Evolutionary conservation across 176 grass and related monocot genomes (phyloP).

Genomic region (Typha latifolia): DNA sequence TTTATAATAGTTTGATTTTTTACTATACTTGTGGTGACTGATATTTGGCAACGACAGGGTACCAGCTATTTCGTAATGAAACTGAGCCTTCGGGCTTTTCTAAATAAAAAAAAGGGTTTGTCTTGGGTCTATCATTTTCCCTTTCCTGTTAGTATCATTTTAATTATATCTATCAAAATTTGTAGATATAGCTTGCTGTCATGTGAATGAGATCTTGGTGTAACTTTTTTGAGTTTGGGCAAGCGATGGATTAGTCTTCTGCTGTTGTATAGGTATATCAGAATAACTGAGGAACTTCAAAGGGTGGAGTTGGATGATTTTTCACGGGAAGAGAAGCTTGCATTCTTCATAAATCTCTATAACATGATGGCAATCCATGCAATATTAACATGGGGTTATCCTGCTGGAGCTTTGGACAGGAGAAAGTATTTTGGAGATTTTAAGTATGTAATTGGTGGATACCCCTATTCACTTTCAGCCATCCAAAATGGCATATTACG

Average conservation of each 20-base stretch:
- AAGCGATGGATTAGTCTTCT: neutral
- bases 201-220: neutral
- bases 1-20: too few relatives aligned
- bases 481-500: constrained; percentile 88
- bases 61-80: too few relatives aligned
- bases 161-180: neutral
- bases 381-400: constrained; percentile 56
- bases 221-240: neutral
- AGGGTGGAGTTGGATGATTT: constrained; percentile 59
- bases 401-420: constrained; percentile 67
- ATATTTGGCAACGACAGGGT: too few relatives aligned
- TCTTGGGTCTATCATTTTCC: too few relatives aligned
- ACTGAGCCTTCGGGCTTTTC: too few relatives aligned
- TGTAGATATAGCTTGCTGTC: neutral
- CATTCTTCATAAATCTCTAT: constrained; percentile 97
- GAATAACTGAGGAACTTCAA: constrained; percentile 87
- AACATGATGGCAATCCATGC: constrained; percentile 98
- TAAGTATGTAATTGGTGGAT: constrained; percentile 94
- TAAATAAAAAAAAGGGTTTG: too few relatives aligned
- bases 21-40: too few relatives aligned
- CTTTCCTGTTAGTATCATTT: neutral
- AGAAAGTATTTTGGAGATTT: constrained; percentile 87
- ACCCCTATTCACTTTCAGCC: constrained; percentile 78
- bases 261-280: constrained; percentile 54
- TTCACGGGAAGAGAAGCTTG: constrained; percentile 80